A percentile compares a stretch with the other conserved stretches of the same genome.
phyloP scores from a whole-genome alignment of 2,329 filamentous ascomycete species.

The Diatrype stigma region DNA sequence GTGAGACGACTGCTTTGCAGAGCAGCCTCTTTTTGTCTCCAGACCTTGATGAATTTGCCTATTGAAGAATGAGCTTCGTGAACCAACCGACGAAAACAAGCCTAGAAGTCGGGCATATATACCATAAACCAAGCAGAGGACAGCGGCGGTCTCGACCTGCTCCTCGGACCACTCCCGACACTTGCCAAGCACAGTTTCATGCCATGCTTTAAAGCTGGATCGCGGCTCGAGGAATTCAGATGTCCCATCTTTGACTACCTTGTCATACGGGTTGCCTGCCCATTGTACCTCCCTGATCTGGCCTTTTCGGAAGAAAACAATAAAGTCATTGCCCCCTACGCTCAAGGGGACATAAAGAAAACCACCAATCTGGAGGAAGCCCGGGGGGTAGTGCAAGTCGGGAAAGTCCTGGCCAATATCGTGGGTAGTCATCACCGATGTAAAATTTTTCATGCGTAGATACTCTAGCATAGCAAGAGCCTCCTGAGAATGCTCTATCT shows the following conservation, averaged over 20 bases:
- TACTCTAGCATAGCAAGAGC: conserved; percentile 82
- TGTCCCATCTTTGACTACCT: conserved; percentile 67
- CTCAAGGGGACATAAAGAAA: conserved; percentile 79
- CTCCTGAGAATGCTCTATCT: conserved; percentile 73
- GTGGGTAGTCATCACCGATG: conserved; percentile 72
- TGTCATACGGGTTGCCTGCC: conserved; percentile 85
- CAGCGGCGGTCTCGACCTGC: conserved; percentile 82
- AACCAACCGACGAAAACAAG: not conserved
- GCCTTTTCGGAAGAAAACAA: conserved; percentile 81
- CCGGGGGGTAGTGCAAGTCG: conserved; percentile 73
- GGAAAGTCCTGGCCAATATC: conserved; percentile 75
- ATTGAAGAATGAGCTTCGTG: not conserved
- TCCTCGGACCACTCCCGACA: conserved; percentile 87
- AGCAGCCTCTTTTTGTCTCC: conserved; percentile 84
- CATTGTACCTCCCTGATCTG: conserved; percentile 75
- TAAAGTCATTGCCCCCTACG: conserved; percentile 73
- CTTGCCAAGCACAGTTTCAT: conserved; percentile 74
- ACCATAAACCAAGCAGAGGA: conserved; percentile 82
- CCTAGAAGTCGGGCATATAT: conserved; percentile 30
- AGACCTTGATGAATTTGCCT: conserved; percentile 82
- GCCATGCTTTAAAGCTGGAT: conserved; percentile 77
- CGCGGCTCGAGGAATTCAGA: conserved; percentile 71
- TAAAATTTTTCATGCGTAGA: conserved; percentile 69
- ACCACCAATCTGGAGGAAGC: conserved; percentile 74
- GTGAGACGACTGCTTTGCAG: conserved; percentile 80